A percentile compares a stretch with the other conserved stretches of the same genome.
Evolutionary conservation across 2,329 filamentous ascomycete genomes (phyloP).

Genomic region (Aspergillus neotritici): DNA sequence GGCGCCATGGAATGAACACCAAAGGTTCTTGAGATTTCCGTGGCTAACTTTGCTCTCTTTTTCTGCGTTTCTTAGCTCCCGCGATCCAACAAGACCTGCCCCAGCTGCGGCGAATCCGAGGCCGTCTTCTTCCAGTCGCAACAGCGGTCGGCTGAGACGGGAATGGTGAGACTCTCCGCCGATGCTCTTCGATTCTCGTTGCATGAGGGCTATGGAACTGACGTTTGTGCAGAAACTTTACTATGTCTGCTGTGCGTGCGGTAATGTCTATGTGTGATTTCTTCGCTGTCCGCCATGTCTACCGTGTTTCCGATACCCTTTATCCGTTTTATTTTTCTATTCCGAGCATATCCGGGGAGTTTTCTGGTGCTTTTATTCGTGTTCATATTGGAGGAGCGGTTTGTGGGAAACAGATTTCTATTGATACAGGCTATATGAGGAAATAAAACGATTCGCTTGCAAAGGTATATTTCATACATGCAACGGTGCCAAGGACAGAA

Average conservation of each 20-base stretch:
- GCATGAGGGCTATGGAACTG: constrained; percentile 12
- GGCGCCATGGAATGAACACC: constrained; percentile 7
- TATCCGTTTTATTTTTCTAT: constrained; percentile 7
- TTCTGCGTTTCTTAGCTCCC: constrained; percentile 62
- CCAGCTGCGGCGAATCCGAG: constrained; percentile 76
- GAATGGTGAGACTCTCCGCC: constrained; percentile 68
- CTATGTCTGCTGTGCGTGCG: constrained; percentile 90
- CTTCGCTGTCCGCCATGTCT: constrained; percentile 13
- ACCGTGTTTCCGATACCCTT: constrained; percentile 28
- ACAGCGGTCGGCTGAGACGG: constrained; percentile 91
- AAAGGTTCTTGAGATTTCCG: constrained; percentile 14
- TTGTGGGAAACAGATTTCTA: constrained; percentile 21
- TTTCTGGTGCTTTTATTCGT: constrained; percentile 6
- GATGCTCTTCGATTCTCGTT: constrained; percentile 1
- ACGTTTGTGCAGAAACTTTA: constrained; percentile 65
- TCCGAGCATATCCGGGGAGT: constrained; percentile 12
- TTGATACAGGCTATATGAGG: constrained; percentile 25
- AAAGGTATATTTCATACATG: constrained; percentile 53
- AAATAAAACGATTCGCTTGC: constrained; percentile 25
- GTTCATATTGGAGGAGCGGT: constrained; percentile 13
- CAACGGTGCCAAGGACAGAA: constrained; percentile 87
- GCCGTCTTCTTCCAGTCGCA: constrained; percentile 99
- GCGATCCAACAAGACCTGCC: constrained; percentile 78
- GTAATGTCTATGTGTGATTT: constrained; percentile 64
- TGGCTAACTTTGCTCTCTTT: constrained; percentile 28